Base-by-base conservation (phyloP, 2,329 filamentous ascomycete genomes). In the Clonostachys solani region DNA sequence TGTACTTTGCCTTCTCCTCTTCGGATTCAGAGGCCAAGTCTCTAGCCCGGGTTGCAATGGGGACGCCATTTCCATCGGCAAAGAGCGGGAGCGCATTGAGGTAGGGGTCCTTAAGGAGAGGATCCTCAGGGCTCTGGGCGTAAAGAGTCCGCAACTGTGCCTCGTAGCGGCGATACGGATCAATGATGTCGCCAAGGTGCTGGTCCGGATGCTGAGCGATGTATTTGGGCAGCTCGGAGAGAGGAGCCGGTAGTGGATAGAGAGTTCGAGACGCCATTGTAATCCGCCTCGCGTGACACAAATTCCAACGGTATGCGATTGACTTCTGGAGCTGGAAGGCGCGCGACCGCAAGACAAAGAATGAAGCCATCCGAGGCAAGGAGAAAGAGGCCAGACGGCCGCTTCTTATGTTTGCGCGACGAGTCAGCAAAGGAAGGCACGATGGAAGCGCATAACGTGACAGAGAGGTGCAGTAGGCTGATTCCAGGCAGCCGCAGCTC, bases 61-160 rank as follows among this genome's bases (percentile, higher is more conserved):
- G 61, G 4, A 71, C 55, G 46, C 71, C 55, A 46, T 83, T 81
- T 49, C 75, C 67, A 15, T 75, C 65, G 45, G 71, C 74, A 61
- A 87, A 90, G 33, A 90, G 66, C 2, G 86, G 84, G 9, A 88
- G 67, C 19, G 87, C 68, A 55, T 87, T 89, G 59, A 86, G 65
- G 49, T 76, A 64, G 6, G 72, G 72, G 52, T 86, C 75, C 34
- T 78, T 61, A 16, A 86, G 68, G 16, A 72, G 65, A 7, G 78
- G 72, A 51, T 87, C 80, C 45, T 71, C 64, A 6, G 82, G 81
- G 43, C 87, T 74, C 58, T 89, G 86, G 36, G 86, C 86, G 56
- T 83, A 90, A n/a, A 85, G 58, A 52, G 84, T 75, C 41, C 87
- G 80, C 45, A 90, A 69, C 49, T 78, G 74, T 42, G 79, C 74